Conservation (phyloP, 495 filamentous ascomycete genomes). For the Hyphodiscus hymeniophilus region DNA sequence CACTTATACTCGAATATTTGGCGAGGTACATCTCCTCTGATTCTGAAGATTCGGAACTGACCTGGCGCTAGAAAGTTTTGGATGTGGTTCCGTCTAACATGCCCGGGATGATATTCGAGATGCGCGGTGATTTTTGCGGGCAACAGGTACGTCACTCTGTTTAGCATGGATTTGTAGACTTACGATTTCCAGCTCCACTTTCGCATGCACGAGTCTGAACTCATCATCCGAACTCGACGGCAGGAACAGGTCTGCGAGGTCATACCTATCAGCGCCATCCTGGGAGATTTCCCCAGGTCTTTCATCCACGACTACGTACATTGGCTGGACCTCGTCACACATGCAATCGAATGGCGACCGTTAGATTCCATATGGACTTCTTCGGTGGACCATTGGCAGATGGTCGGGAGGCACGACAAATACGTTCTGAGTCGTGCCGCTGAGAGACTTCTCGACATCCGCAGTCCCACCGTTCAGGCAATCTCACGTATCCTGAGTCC, state of each 20-base stretch:
- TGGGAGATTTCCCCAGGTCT: conserved; percentile 32
- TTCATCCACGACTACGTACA: conserved; percentile 40
- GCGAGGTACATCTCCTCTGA: conserved; percentile 20
- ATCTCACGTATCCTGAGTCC: conserved; percentile 13
- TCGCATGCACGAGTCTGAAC: conserved; percentile 5
- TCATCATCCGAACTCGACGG: conserved; percentile 13
- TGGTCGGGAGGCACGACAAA: not conserved
- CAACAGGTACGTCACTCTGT: conserved; percentile 22
- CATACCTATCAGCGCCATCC: conserved; percentile 31
- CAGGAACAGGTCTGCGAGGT: conserved; percentile 25
- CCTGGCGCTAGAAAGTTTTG: conserved; percentile 11
- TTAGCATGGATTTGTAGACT: too few species aligned
- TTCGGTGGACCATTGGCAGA: conserved; percentile 6
- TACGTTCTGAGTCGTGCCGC: not conserved
- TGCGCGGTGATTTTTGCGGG: conserved; percentile 10
- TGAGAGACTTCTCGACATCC: conserved; percentile 5
- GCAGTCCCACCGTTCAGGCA: conserved; percentile 6
- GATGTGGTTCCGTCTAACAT: conserved; percentile 19
- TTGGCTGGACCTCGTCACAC: conserved; percentile 35
- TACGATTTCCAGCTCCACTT: conserved; percentile 16
- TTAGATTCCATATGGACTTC: conserved; percentile 27
- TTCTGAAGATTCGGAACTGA: not conserved
- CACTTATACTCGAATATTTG: conserved; percentile 31
- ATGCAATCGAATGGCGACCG: conserved; percentile 38
- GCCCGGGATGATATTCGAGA: conserved; percentile 22